phyloP scores from a whole-genome alignment of 2,329 filamentous ascomycete genomes.

The Aspergillus melleus region DNA sequence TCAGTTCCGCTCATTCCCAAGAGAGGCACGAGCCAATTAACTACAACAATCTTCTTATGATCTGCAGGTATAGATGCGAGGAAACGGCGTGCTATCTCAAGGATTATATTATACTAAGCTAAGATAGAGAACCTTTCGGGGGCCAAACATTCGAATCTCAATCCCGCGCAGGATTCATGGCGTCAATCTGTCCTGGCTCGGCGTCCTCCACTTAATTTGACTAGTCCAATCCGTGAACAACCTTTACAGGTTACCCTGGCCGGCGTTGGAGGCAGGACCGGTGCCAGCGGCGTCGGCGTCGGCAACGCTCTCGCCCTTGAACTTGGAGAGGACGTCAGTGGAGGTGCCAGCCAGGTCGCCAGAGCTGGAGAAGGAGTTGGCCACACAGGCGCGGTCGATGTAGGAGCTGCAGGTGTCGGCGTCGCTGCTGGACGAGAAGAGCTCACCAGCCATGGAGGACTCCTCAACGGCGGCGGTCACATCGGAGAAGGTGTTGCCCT shows the following conservation, averaged over 20 bases:
- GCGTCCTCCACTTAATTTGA: not conserved
- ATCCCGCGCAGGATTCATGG: not conserved
- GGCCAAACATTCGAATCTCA: not conserved
- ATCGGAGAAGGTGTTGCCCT: constrained; percentile 61
- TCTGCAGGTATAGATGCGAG: not conserved
- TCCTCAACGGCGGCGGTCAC: constrained; percentile 45
- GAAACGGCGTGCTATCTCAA: not conserved
- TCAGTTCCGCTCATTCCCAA: too few relatives aligned
- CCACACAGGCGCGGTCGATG: constrained; percentile 54
- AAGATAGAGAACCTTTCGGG: not conserved
- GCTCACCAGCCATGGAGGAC: constrained; percentile 34
- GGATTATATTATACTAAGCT: not conserved
- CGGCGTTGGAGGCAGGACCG: constrained; percentile 44
- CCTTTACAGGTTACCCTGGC: constrained; percentile 17
- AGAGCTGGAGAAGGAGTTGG: constrained; percentile 49
- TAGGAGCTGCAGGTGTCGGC: constrained; percentile 46
- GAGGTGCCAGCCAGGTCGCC: constrained; percentile 41
- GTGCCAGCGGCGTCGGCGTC: constrained; percentile 38
- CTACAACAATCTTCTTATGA: too few relatives aligned
- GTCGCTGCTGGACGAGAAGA: constrained; percentile 38
- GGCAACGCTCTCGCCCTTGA: constrained; percentile 56
- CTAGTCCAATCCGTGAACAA: too few relatives aligned
- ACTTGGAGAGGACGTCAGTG: constrained; percentile 51
- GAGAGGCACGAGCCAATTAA: too few relatives aligned
- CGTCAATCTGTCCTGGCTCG: not conserved